phyloP scores from a whole-genome alignment of 768 basidiomycete species.

The Lentinula edodes region DNA sequence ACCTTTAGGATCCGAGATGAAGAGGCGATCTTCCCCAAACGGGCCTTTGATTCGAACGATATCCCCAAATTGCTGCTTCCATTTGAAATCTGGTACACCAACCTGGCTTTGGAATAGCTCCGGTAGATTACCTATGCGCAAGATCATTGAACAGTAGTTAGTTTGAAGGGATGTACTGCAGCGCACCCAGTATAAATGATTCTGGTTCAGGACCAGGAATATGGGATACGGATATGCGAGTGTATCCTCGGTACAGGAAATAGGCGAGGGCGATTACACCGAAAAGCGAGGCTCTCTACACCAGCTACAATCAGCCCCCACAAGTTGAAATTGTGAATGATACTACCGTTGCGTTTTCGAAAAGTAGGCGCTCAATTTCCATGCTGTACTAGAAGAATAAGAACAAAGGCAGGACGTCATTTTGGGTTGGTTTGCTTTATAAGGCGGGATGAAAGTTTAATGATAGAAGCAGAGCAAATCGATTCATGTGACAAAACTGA shows the following conservation, averaged over 20 bases:
- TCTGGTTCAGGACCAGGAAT: constrained; percentile 44
- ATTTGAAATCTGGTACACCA: constrained; percentile 45
- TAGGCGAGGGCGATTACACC: background rate
- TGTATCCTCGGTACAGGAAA: constrained; percentile 9
- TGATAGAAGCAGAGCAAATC: background rate
- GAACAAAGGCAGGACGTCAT: background rate
- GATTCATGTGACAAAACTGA: background rate
- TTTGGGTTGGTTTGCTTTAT: background rate
- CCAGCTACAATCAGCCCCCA: background rate
- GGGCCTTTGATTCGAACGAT: constrained; percentile 38
- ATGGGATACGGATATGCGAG: constrained; percentile 35
- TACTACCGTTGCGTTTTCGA: background rate
- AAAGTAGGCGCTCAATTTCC: background rate
- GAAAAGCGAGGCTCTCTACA: background rate
- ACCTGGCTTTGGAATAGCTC: constrained; percentile 48
- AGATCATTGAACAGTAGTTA: background rate
- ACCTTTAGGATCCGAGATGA: constrained; percentile 1
- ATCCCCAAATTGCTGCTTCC: constrained; percentile 42
- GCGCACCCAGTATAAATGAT: constrained; percentile 42
- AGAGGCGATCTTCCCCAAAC: constrained; percentile 15
- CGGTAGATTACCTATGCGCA: constrained; percentile 36
- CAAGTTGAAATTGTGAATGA: background rate
- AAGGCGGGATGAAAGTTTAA: background rate
- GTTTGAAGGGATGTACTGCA: background rate
- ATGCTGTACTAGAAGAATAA: background rate